Base-by-base conservation (phyloP, 768 basidiomycete species). In the Suillus fuscotomentosus region DNA sequence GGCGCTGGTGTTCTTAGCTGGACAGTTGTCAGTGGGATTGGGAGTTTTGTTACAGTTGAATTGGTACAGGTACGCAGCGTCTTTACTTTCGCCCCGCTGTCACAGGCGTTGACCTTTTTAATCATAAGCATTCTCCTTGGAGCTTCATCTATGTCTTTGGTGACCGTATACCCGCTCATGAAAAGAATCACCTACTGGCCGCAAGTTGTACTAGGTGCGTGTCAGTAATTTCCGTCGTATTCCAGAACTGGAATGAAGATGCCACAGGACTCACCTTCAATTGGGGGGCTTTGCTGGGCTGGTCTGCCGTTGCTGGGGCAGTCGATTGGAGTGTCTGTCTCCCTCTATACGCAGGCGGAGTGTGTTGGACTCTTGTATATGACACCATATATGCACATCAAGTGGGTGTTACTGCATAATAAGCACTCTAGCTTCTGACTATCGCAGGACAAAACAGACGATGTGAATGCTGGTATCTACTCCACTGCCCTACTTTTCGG, bases 331-430 rank as follows among this genome's bases (percentile, higher is more conserved):
- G 73, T 13, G 85, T 96, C 48, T 93, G 91, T 50, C 77, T 92
- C 10, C 94, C 97, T 3, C 83, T 99, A 14, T 99, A 98, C 71
- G 88, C 90, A 1, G 94, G 96, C 9, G 92, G 94, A 27, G 78
- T 95, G 34, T 87, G 88, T 70, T 99, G 96, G 95, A 96, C 96
- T 57, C 84, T 99, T 51, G 92, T 97, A 2, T 99, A 99, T 73
- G 97, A 99, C 70, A 97, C 90, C 57, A 95, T 99, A 68, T 99
- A 99, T 71, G 97, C 97, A 3, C 97, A 99, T 75, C 97, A 98
- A 81, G 94, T 92, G 66, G 38, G 78, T 53, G 20, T 43, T 36
- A 22, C 24, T 47, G 47, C 31, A 63, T 47, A 15, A 56, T 61
- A 31, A 55, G 20, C 11, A 53, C 0, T 24, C 14, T 51, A 11